Evolutionary conservation across 805 yeast genomes (phyloP).

Genomic region (Debaryomyces tyrocola): DNA sequence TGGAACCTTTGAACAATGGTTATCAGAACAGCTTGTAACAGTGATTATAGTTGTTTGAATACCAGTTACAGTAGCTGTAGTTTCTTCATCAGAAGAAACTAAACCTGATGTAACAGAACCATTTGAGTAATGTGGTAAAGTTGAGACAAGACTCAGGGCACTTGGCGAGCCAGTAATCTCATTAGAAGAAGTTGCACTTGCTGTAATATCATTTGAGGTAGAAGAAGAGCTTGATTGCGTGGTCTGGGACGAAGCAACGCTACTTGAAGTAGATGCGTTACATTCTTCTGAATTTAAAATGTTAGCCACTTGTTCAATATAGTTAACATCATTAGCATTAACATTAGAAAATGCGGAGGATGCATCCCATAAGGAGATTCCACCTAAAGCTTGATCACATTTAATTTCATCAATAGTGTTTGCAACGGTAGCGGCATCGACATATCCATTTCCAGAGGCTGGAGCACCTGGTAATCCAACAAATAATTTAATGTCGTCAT

Average conservation of each 20-base stretch:
- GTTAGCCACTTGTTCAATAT: constrained; percentile 40
- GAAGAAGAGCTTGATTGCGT: background rate
- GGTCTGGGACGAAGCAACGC: background rate
- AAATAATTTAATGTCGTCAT: constrained; percentile 65
- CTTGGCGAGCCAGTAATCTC: background rate
- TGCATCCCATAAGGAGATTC: constrained; percentile 38
- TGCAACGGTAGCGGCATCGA: constrained; percentile 17
- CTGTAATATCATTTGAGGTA: background rate
- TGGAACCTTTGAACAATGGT: constrained; percentile 21
- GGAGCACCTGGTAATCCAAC: constrained; percentile 68
- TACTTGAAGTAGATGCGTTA: background rate
- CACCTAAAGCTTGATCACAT: constrained; percentile 31
- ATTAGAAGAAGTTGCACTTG: no score
- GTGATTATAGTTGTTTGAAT: constrained; percentile 23
- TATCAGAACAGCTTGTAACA: constrained; percentile 27
- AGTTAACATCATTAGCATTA: constrained; percentile 16
- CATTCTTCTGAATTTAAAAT: background rate
- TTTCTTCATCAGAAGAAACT: background rate
- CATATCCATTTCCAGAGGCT: constrained; percentile 45
- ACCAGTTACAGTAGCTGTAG: constrained; percentile 11
- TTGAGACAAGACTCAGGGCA: background rate
- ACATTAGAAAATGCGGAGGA: constrained; percentile 23
- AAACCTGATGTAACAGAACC: background rate
- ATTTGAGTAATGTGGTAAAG: background rate
- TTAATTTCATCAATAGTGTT: constrained; percentile 13